Evolutionary conservation across 228 moss, liverwort and hornwort genomes (phyloP).

Genomic region (Sphagnum fallax): DNA sequence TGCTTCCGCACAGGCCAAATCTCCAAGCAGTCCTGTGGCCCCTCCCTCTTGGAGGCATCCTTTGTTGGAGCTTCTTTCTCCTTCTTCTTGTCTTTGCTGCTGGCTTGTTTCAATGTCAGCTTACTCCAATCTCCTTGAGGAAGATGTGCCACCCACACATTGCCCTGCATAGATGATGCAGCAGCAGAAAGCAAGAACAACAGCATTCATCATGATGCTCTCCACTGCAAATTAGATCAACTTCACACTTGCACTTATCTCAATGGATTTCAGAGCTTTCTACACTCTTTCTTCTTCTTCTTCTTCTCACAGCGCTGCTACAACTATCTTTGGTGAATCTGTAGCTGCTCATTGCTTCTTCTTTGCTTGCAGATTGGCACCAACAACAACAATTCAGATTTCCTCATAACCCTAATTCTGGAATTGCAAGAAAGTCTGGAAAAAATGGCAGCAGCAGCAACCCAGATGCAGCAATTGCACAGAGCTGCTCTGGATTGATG

Average conservation of each 20-base stretch:
- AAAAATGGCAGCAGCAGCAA: no score
- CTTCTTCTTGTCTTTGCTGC: constrained; percentile 66
- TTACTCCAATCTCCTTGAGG: constrained; percentile 73
- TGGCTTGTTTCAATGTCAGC: constrained; percentile 52
- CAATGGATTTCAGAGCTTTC: no score
- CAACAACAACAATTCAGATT: no score
- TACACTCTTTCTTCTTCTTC: no score
- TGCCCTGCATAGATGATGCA: constrained; percentile 41
- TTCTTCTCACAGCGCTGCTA: no score
- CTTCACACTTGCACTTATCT: neutral
- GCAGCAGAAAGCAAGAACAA: constrained; percentile 6
- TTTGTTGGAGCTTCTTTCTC: constrained; percentile 44
- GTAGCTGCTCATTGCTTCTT: neutral
- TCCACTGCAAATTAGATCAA: neutral
- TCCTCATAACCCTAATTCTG: no score
- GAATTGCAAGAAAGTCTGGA: no score
- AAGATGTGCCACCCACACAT: constrained; percentile 74
- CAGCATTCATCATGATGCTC: neutral
- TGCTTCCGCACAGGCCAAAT: constrained; percentile 71
- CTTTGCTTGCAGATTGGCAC: neutral
- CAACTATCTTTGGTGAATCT: no score
- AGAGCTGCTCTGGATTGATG: no score
- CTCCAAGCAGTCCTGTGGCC: constrained; percentile 38
- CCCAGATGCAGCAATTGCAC: no score
- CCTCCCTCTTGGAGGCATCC: constrained; percentile 52